Percentiles rank a stretch among this genome's conserved stretches.
These are phyloP conservation scores for Triticum monococcum DNA, from an alignment of 176 grass and related monocot species.

Conservation along the genomic window DNA sequence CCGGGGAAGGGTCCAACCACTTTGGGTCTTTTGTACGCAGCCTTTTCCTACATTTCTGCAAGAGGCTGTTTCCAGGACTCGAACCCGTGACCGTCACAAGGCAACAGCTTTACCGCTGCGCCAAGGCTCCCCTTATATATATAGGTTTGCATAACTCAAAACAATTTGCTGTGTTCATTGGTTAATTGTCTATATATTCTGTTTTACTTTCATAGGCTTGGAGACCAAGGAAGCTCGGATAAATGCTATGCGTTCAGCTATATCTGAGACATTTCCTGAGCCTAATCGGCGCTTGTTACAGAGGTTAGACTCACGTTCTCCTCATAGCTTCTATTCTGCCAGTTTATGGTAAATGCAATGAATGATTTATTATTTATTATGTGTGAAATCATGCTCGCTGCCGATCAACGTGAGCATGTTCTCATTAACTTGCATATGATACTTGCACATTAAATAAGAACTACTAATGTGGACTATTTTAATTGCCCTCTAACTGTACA, in stretches of 20 bases:
- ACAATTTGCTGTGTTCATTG: constrained; percentile 13
- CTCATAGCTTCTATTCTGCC: background rate
- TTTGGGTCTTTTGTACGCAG: too few species aligned
- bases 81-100: too few species aligned
- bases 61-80: too few species aligned
- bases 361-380: constrained; percentile 18
- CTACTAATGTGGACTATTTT: constrained; percentile 4
- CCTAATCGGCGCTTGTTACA: constrained; percentile 86
- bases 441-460: constrained; percentile 18
- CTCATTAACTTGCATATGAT: background rate
- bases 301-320: constrained; percentile 53
- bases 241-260: constrained; percentile 89
- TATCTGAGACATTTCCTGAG: constrained; percentile 96
- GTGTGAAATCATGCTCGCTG: background rate
- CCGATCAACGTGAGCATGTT: constrained; percentile 1
- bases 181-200: constrained; percentile 26
- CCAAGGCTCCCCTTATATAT: too few species aligned
- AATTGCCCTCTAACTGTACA: background rate
- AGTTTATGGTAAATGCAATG: constrained; percentile 17
- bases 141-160: background rate
- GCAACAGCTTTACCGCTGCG: too few species aligned
- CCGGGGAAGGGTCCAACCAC: too few species aligned
- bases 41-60: too few species aligned
- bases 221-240: constrained; percentile 73
- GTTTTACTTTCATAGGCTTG: constrained; percentile 60